These are phyloP conservation scores for Lojkania enalia DNA, from an alignment of 2,329 filamentous ascomycete species.

Conservation along the genomic window DNA sequence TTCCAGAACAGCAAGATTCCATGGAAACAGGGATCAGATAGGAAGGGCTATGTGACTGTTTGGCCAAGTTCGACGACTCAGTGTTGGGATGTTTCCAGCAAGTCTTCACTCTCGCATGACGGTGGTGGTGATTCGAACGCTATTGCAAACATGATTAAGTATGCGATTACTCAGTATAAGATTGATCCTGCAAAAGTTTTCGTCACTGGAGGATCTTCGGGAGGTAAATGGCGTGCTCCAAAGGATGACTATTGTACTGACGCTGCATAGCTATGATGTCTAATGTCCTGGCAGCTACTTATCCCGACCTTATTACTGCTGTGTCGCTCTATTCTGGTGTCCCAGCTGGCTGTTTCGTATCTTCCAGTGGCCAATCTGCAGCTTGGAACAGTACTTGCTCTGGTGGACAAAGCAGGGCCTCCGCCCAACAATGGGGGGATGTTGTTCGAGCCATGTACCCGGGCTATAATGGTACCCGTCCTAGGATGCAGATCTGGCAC, in stretches of 20 bases:
- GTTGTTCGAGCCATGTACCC: constrained; percentile 55
- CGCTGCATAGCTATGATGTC: constrained; percentile 31
- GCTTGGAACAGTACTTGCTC: constrained; percentile 60
- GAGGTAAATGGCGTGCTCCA: constrained; percentile 28
- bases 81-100: constrained; percentile 64
- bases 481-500: constrained; percentile 63
- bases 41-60: constrained; percentile 35
- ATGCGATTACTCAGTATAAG: constrained; percentile 56
- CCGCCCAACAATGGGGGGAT: constrained; percentile 54
- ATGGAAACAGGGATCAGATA: constrained; percentile 35
- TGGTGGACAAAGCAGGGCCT: constrained; percentile 51
- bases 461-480: constrained; percentile 54
- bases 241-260: too few species aligned
- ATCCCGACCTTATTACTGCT: constrained; percentile 58
- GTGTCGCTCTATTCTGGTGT: constrained; percentile 58
- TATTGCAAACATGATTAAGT: constrained; percentile 64
- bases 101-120: constrained; percentile 57
- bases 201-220: constrained; percentile 58
- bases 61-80: constrained; percentile 37
- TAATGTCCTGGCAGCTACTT: constrained; percentile 55
- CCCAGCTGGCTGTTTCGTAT: constrained; percentile 59
- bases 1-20: constrained; percentile 35
- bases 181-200: constrained; percentile 58
- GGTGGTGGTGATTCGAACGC: constrained; percentile 61
- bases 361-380: constrained; percentile 45